Conservation (phyloP, 495 filamentous ascomycete species). For the Neurospora tetraspora region DNA sequence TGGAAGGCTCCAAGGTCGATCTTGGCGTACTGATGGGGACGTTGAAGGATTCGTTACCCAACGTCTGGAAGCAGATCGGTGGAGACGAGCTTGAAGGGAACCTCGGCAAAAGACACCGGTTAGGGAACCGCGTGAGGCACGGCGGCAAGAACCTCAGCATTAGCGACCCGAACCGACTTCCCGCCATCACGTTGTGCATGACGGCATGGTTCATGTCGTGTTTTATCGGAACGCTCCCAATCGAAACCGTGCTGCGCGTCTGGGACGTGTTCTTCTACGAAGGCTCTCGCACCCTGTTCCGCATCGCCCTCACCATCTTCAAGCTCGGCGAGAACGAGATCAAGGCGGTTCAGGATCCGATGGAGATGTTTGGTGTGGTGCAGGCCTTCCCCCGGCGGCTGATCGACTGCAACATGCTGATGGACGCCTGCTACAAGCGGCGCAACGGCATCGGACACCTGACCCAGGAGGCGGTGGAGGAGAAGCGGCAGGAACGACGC, state of each 20-base stretch:
- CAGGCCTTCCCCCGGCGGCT: constrained; percentile 78
- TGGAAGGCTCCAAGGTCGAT: constrained; percentile 91
- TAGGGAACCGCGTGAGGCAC: constrained; percentile 23
- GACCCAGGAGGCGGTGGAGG: constrained; percentile 57
- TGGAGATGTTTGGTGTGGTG: constrained; percentile 94
- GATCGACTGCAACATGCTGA: constrained; percentile 67
- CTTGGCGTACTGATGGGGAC: constrained; percentile 85
- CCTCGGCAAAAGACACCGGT: constrained; percentile 28
- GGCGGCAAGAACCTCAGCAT: constrained; percentile 15
- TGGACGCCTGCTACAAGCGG: constrained; percentile 71
- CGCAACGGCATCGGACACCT: constrained; percentile 78
- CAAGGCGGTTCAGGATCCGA: constrained; percentile 67
- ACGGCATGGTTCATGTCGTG: constrained; percentile 99
- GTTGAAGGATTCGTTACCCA: constrained; percentile 72
- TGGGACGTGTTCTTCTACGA: constrained; percentile 98
- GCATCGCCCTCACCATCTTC: constrained; percentile 84
- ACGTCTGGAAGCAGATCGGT: constrained; percentile 81
- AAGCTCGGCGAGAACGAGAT: constrained; percentile 82
- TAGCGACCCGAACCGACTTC: constrained; percentile 48
- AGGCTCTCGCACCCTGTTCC: constrained; percentile 90
- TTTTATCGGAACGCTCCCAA: constrained; percentile 85
- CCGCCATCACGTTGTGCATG: constrained; percentile 83
- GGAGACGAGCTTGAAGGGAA: constrained; percentile 55
- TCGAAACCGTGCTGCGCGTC: constrained; percentile 81
- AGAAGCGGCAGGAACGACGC: constrained; percentile 48